These are phyloP conservation scores for Fusarium gaditjirri DNA, from an alignment of 2,329 filamentous ascomycete species.

Conservation along the genomic window DNA sequence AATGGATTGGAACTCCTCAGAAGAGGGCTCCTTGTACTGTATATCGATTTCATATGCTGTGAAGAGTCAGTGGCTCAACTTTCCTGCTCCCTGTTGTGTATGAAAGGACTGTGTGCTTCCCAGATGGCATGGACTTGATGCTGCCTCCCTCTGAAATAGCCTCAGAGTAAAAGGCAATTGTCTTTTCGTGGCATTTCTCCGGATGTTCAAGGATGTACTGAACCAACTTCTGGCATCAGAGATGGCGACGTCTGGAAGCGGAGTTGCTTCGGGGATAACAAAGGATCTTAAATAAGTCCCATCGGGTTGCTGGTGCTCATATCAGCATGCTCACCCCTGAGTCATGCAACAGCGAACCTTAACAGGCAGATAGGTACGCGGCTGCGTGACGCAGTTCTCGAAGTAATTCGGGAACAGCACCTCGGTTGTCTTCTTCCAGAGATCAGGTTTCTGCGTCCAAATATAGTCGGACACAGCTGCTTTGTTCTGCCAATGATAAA, in stretches of 20 bases:
- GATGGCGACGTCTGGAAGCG: background rate
- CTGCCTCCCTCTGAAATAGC: background rate
- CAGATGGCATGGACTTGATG: background rate
- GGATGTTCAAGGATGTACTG: conserved; percentile 2
- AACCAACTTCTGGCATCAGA: conserved; percentile 1
- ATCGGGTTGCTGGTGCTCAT: background rate
- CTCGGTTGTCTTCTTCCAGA: conserved; percentile 1
- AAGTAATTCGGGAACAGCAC: conserved; percentile 12
- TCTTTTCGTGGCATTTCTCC: background rate
- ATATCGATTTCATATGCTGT: background rate
- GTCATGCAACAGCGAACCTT: background rate
- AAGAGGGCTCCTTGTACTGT: background rate
- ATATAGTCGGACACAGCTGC: background rate
- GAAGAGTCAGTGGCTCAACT: rapidly evolving
- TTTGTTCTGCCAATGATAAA: conserved; percentile 14
- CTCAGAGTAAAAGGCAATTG: background rate
- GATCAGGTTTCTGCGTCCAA: background rate
- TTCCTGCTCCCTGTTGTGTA: rapidly evolving
- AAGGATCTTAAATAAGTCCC: conserved; percentile 7
- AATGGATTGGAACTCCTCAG: background rate
- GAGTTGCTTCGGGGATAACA: background rate
- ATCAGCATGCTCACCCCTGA: rapidly evolving
- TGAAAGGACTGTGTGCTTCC: background rate
- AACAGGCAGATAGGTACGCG: background rate
- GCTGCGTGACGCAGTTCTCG: conserved; percentile 1